A percentile compares a stretch with the other conserved stretches of the same genome.
Conservation (phyloP, 2,329 filamentous ascomycete genomes). For the Fusarium nematophilum region DNA sequence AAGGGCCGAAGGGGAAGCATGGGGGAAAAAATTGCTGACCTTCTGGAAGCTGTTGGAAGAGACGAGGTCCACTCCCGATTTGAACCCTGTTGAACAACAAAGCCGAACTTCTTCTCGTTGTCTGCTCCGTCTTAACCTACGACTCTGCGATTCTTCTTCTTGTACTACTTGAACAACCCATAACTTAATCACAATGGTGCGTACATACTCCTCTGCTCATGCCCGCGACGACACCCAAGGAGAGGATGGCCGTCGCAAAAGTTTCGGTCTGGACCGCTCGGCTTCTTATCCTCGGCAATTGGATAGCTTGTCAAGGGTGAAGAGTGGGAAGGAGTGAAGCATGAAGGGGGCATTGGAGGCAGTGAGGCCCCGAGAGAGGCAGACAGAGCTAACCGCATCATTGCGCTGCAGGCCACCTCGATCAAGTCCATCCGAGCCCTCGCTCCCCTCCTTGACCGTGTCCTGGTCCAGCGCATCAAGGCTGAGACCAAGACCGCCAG, state of each 20-base stretch:
- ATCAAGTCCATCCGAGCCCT: slow-evolving; percentile 97
- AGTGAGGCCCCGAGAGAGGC: background rate
- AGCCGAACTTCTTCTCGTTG: slow-evolving; percentile 27
- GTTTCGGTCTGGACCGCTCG: slow-evolving; percentile 10
- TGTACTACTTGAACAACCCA: slow-evolving; percentile 9
- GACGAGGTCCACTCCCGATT: slow-evolving; percentile 47
- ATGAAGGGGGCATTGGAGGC: slow-evolving; percentile 8
- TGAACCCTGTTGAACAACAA: slow-evolving; percentile 42
- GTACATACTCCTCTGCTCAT: slow-evolving; percentile 22
- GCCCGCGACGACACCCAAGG: background rate
- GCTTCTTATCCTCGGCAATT: slow-evolving; percentile 40
- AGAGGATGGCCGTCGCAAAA: slow-evolving; percentile 5
- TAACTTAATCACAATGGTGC: slow-evolving; percentile 46
- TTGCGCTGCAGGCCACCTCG: slow-evolving; percentile 67
- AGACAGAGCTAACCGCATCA: slow-evolving; percentile 9
- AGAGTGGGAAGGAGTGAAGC: background rate
- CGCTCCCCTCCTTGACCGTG: slow-evolving; percentile 94
- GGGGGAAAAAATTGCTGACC: slow-evolving; percentile 52
- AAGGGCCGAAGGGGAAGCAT: slow-evolving; percentile 41
- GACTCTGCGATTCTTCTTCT: slow-evolving; percentile 34
- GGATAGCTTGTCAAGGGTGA: slow-evolving; percentile 3
- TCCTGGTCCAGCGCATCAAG: slow-evolving; percentile 98
- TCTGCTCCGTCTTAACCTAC: slow-evolving; percentile 25
- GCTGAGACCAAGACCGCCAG: slow-evolving; percentile 95
- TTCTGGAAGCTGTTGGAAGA: slow-evolving; percentile 56